phyloP scores from a whole-genome alignment of 768 basidiomycete species.

The Tubosaeta sp. region DNA sequence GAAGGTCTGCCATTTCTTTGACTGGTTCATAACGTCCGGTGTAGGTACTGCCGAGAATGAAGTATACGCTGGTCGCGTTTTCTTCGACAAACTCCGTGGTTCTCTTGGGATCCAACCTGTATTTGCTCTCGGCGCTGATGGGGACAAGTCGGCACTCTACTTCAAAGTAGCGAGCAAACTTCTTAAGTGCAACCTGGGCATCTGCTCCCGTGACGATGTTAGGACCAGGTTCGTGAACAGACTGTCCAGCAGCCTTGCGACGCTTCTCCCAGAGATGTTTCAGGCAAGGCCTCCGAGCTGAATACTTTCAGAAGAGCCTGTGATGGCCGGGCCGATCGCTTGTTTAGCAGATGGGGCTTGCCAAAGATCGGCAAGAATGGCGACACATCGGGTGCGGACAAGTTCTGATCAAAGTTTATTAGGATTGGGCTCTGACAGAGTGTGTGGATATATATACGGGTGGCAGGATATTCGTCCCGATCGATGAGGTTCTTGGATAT shows the following conservation, averaged over 20 bases:
- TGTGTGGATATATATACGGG: slow-evolving; percentile 31
- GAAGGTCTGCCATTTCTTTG: slow-evolving; percentile 73
- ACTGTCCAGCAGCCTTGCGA: slow-evolving; percentile 61
- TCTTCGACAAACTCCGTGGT: slow-evolving; percentile 65
- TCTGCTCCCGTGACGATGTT: slow-evolving; percentile 65
- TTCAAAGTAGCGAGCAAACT: slow-evolving; percentile 65
- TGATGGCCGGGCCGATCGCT: slow-evolving; percentile 67
- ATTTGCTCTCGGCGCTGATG: slow-evolving; percentile 62
- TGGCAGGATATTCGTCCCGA: slow-evolving; percentile 65
- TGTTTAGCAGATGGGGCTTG: slow-evolving; percentile 51
- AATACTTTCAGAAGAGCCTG: slow-evolving; percentile 68
- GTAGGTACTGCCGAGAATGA: slow-evolving; percentile 54
- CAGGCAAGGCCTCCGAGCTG: slow-evolving; percentile 69
- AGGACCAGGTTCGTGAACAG: slow-evolving; percentile 61
- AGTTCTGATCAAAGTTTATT: slow-evolving; percentile 25
- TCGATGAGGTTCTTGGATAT: slow-evolving; percentile 66
- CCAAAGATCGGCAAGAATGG: slow-evolving; percentile 65
- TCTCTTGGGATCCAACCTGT: slow-evolving; percentile 68
- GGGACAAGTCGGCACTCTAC: slow-evolving; percentile 65
- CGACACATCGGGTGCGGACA: slow-evolving; percentile 45
- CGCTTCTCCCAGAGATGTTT: slow-evolving; percentile 68
- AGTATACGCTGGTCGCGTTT: slow-evolving; percentile 68
- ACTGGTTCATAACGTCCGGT: slow-evolving; percentile 75
- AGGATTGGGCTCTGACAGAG: not conserved
- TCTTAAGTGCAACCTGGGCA: slow-evolving; percentile 67